phyloP scores from a whole-genome alignment of 495 filamentous ascomycete genomes.

The Saxispiralis lemnorum region DNA sequence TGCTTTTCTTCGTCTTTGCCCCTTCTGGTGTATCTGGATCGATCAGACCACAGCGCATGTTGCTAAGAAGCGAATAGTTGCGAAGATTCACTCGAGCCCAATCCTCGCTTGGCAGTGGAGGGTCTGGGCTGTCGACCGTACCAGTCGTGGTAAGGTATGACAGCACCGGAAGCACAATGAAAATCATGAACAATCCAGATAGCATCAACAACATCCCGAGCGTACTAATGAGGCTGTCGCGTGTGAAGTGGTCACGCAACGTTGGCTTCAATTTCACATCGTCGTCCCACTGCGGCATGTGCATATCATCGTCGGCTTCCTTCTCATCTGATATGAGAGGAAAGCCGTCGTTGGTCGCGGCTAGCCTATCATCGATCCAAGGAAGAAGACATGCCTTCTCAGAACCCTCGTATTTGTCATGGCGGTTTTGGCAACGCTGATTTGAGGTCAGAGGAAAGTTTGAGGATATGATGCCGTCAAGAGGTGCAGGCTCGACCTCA shows the following conservation, averaged over 20 bases:
- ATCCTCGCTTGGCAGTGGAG: slow-evolving; percentile 6
- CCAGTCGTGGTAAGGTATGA: slow-evolving; percentile 21
- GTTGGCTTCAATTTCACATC: slow-evolving; percentile 27
- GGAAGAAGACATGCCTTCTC: slow-evolving; percentile 18
- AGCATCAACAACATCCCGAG: slow-evolving; percentile 28
- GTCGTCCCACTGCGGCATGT: slow-evolving; percentile 31
- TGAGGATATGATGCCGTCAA: too few species aligned
- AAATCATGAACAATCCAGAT: slow-evolving; percentile 28
- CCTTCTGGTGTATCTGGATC: slow-evolving; percentile 54
- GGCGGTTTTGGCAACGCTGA: neutral
- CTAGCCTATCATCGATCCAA: slow-evolving; percentile 28
- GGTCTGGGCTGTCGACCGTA: slow-evolving; percentile 16
- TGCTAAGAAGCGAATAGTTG: slow-evolving; percentile 35
- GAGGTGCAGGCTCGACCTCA: neutral
- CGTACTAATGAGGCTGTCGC: slow-evolving; percentile 24
- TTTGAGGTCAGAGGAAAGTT: neutral
- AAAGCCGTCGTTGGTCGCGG: slow-evolving; percentile 23
- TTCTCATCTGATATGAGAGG: slow-evolving; percentile 28
- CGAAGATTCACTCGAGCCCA: slow-evolving; percentile 26
- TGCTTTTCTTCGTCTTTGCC: slow-evolving; percentile 36
- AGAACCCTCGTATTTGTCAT: slow-evolving; percentile 12
- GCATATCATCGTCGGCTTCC: slow-evolving; percentile 33
- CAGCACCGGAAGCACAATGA: slow-evolving; percentile 30
- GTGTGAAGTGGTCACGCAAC: slow-evolving; percentile 26
- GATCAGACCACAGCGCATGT: slow-evolving; percentile 42